Evolutionary conservation across 306 rosid genomes (phyloP).

Genomic region (Quercus parvula): DNA sequence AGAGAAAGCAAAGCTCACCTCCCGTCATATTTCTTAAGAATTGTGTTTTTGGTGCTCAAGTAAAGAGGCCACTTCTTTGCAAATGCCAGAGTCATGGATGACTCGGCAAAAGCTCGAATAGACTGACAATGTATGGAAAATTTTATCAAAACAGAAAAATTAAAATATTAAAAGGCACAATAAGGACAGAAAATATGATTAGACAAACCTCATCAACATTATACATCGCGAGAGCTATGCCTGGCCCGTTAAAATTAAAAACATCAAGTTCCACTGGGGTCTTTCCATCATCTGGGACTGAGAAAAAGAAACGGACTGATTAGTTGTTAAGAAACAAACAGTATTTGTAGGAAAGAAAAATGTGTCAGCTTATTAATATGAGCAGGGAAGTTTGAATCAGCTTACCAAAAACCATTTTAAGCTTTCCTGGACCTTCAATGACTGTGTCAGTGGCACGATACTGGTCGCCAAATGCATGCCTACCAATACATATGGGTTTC

Average conservation of each 20-base stretch:
- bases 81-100: slow-evolving; percentile 83
- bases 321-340: slow-evolving; percentile 15
- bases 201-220: slow-evolving; percentile 85
- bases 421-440: slow-evolving; percentile 83
- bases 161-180: slow-evolving; percentile 1
- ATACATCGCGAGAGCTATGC: slow-evolving; percentile 91
- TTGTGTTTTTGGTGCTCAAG: slow-evolving; percentile 94
- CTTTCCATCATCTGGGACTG: slow-evolving; percentile 81
- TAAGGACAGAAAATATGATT: slow-evolving; percentile 10
- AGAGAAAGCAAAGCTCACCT: slow-evolving; percentile 53
- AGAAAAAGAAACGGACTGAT: slow-evolving; percentile 17
- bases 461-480: slow-evolving; percentile 99
- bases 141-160: slow-evolving; percentile 14
- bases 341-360: slow-evolving; percentile 1
- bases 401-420: slow-evolving; percentile 92
- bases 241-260: slow-evolving; percentile 81
- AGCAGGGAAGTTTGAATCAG: slow-evolving; percentile 10
- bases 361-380: slow-evolving; percentile 14
- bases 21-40: slow-evolving; percentile 95
- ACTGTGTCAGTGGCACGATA: slow-evolving; percentile 90
- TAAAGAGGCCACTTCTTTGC: slow-evolving; percentile 93
- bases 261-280: slow-evolving; percentile 78
- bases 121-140: slow-evolving; percentile 48
- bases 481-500: slow-evolving; percentile 94
- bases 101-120: slow-evolving; percentile 88